These are phyloP conservation scores for Vickermania spadyakhi DNA, from an alignment of 208 protist species.

Conservation along the genomic window DNA sequence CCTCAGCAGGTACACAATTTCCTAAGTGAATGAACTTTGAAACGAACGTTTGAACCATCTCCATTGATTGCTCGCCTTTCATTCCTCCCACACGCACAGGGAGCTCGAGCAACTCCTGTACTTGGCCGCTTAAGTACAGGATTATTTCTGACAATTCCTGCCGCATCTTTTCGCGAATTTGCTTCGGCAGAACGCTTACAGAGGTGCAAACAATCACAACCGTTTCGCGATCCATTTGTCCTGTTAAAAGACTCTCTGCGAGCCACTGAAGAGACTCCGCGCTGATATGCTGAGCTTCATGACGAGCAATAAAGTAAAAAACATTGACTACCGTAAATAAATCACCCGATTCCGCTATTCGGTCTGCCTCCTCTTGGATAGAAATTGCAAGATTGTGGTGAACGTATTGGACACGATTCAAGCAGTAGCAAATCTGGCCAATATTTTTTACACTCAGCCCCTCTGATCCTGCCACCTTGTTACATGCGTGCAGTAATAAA, in stretches of 20 bases:
- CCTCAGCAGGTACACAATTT: background rate
- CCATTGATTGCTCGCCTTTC: background rate
- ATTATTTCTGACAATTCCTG: conserved; percentile 39
- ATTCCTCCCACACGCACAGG: background rate
- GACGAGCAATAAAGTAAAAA: conserved; percentile 50
- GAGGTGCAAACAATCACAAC: conserved; percentile 29
- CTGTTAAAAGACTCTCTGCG: conserved; percentile 51
- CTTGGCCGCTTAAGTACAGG: conserved; percentile 12
- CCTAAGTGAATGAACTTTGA: background rate
- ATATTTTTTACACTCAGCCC: background rate
- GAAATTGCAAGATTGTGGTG: conserved; percentile 29
- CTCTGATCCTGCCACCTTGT: background rate
- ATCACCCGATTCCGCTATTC: conserved; percentile 57
- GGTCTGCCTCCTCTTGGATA: conserved; percentile 48
- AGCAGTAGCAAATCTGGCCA: background rate
- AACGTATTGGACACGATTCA: conserved; percentile 24
- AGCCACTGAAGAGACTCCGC: conserved; percentile 47
- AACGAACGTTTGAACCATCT: background rate
- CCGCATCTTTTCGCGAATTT: conserved; percentile 18
- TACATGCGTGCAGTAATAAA: background rate
- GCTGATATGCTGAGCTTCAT: conserved; percentile 35
- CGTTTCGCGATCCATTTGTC: conserved; percentile 38
- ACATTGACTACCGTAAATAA: conserved; percentile 48
- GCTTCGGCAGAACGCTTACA: conserved; percentile 26
- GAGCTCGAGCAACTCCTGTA: background rate